Conservation (phyloP, 495 filamentous ascomycete species). For the Penicillium goetzii region DNA sequence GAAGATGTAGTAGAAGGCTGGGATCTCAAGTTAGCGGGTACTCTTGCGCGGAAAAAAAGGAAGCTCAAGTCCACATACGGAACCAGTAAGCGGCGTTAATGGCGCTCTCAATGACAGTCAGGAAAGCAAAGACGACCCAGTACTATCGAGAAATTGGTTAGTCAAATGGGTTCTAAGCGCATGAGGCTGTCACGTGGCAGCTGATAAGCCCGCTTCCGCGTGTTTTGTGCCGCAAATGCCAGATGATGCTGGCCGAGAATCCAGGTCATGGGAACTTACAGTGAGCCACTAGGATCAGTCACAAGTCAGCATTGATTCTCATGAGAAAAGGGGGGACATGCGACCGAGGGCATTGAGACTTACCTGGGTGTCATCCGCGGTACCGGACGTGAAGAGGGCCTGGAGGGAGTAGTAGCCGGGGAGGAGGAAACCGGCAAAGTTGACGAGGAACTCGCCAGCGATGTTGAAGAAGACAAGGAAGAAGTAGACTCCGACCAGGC, state of each 20-base stretch:
- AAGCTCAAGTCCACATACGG: slow-evolving; percentile 55
- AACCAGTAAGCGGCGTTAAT: slow-evolving; percentile 98
- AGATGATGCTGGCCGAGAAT: slow-evolving; percentile 5
- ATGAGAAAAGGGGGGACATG: neutral
- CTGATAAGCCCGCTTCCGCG: slow-evolving; percentile 22
- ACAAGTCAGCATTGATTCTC: slow-evolving; percentile 19
- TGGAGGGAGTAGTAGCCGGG: slow-evolving; percentile 95
- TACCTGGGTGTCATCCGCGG: slow-evolving; percentile 89
- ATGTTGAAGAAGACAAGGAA: slow-evolving; percentile 99
- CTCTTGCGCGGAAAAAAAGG: neutral
- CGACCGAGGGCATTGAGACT: slow-evolving; percentile 26
- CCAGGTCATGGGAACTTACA: slow-evolving; percentile 53
- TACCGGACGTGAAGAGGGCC: slow-evolving; percentile 81
- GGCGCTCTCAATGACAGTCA: slow-evolving; percentile 91
- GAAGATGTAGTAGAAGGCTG: slow-evolving; percentile 99
- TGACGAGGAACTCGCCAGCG: slow-evolving; percentile 93
- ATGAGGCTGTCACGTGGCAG: slow-evolving; percentile 30
- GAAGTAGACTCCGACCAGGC: slow-evolving; percentile 84
- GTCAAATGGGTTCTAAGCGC: slow-evolving; percentile 4
- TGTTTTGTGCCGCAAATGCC: slow-evolving; percentile 22
- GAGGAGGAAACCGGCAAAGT: slow-evolving; percentile 90
- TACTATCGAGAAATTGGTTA: slow-evolving; percentile 61
- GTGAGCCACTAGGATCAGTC: slow-evolving; percentile 60
- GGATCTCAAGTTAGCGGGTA: slow-evolving; percentile 15
- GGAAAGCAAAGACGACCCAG: slow-evolving; percentile 95